These are phyloP conservation scores for Pichia californica DNA, from an alignment of 805 yeast genomes.

Conservation along the genomic window DNA sequence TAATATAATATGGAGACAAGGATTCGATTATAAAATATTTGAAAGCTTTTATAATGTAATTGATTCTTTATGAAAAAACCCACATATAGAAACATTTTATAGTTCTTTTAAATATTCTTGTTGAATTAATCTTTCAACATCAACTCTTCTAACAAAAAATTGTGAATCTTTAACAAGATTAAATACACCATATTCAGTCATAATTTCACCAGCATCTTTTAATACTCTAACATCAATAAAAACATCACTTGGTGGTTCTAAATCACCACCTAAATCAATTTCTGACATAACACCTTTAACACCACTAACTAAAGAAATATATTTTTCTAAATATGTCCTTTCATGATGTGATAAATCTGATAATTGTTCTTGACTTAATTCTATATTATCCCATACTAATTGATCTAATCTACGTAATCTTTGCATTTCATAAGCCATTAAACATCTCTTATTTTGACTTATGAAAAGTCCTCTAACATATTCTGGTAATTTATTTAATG, in stretches of 20 bases:
- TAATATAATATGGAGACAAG: slow-evolving; percentile 21
- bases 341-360: slow-evolving; percentile 69
- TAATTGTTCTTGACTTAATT: slow-evolving; percentile 34
- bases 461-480: slow-evolving; percentile 70
- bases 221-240: slow-evolving; percentile 91
- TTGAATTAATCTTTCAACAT: slow-evolving; percentile 87
- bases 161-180: slow-evolving; percentile 90
- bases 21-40: slow-evolving; percentile 20
- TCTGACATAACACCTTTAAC: slow-evolving; percentile 77
- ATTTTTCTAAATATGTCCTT: slow-evolving; percentile 66
- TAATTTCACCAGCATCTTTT: slow-evolving; percentile 94
- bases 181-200: slow-evolving; percentile 95
- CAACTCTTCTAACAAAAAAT: slow-evolving; percentile 88
- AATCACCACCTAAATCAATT: slow-evolving; percentile 79
- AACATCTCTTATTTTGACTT: slow-evolving; percentile 84
- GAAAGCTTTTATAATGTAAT: slow-evolving; percentile 26
- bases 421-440: slow-evolving; percentile 73
- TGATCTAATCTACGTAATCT: slow-evolving; percentile 64
- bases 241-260: slow-evolving; percentile 86
- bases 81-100: no score
- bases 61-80: no score
- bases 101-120: slow-evolving; percentile 83
- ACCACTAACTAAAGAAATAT: slow-evolving; percentile 64
- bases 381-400: slow-evolving; percentile 65
- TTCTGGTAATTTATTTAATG: slow-evolving; percentile 47